Base-by-base conservation (phyloP, 1,139 yeast genomes). In the Debaryomycetaceae sp. region DNA sequence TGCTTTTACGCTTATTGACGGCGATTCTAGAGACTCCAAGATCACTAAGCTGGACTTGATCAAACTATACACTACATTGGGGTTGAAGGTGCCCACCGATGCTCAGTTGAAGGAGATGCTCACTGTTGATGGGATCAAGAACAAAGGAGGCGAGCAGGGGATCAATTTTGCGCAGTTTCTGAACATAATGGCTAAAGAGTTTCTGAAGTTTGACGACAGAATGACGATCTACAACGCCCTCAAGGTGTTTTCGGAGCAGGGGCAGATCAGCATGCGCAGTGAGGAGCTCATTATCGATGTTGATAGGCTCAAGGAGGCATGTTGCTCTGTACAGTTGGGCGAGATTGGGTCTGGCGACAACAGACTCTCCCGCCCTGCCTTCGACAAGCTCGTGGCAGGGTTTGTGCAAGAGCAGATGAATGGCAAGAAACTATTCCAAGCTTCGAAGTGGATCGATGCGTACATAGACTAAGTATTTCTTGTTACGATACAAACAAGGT, bases 91-190 rank as follows among this genome's bases (percentile, higher is more conserved):
- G 4, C 79, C 81, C 2, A 43, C 60, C 8, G 65, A 70, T 11
- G 60, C 61, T 0, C 75, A 78, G 53, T 52, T 85, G 29, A 53
- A 62, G 1, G 41, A 58, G 30, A 79, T 87, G 83, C 61, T 87
- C 11, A 48, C 55, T 1, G 58, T 59, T 6, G 64, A 52, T 9
- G 57, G 59, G 6, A 46, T 45, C 5, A 33, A 11, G 34, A 41
- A 33, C 36, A 40, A 41, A 26, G 52, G 43, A 2, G 52, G 44
- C 11, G 53, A 55, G 17, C 52, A 55, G 7, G 78, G 79, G n/a
- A 51, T 88, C 31, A 79, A 80, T 33, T 87, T 89, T 54, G 81
- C 94, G 3, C 78, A 77, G 36, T 91, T 82, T 58, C 67, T 86
- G 54, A 78, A 83, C 5, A 65, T 82, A 33, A 80, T 91, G 83